Conservation (phyloP, 2,329 filamentous ascomycete species). For the Lecanicillium sp. region DNA sequence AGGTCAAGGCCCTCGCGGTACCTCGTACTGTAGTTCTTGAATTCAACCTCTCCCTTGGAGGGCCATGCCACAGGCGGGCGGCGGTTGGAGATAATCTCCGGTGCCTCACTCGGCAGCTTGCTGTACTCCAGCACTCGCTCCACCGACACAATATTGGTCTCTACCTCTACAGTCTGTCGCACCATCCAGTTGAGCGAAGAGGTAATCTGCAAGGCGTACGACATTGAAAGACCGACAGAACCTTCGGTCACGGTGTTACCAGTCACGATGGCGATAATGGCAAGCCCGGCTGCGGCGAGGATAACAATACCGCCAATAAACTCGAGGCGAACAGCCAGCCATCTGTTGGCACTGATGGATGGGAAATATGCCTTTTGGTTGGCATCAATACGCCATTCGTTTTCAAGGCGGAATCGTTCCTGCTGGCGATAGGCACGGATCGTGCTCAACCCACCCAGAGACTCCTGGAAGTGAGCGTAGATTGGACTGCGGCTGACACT, state of each 20-base stretch:
- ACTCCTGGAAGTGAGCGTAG: conserved; percentile 97
- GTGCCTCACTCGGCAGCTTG: conserved; percentile 81
- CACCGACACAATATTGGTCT: conserved; percentile 99
- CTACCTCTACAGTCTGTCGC: conserved; percentile 96
- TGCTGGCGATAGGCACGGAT: conserved; percentile 93
- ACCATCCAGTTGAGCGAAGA: conserved; percentile 99
- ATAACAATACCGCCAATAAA: conserved; percentile 95
- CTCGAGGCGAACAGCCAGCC: conserved; percentile 90
- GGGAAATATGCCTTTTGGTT: conserved; percentile 94
- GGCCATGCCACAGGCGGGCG: conserved; percentile 89
- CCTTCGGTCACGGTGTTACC: conserved; percentile 59
- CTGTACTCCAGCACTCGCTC: conserved; percentile 97
- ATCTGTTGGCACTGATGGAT: conserved; percentile 87
- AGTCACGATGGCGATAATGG: conserved; percentile 70
- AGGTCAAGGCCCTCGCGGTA: conserved; percentile 86
- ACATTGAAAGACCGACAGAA: conserved; percentile 87
- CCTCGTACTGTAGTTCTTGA: conserved; percentile 88
- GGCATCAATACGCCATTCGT: conserved; percentile 94
- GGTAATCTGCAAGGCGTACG: conserved; percentile 94
- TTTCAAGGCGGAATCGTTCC: conserved; percentile 79
- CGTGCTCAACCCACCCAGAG: conserved; percentile 84
- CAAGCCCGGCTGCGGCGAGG: conserved; percentile 71
- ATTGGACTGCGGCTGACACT: conserved; percentile 94
- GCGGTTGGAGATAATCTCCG: conserved; percentile 83
- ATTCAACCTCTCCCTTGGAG: conserved; percentile 75